Base-by-base conservation (phyloP, 75 land plant genomes). In the Ceratopteris richardii region DNA sequence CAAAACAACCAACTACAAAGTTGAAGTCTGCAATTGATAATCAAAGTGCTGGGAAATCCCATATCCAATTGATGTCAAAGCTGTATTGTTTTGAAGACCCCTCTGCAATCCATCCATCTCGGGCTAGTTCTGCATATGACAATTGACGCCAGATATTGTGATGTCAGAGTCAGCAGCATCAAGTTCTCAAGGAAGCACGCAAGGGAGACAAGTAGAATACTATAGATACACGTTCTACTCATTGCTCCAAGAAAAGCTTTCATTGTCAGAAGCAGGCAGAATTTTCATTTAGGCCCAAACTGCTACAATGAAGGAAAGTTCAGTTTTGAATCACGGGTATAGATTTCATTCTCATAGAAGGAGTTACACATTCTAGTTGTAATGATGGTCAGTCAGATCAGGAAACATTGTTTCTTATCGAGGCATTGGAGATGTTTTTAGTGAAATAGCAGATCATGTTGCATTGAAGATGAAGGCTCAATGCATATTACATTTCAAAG, bases 251-350 rank as follows among this genome's bases (percentile, higher is more conserved):
- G 27, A 83, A 82, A 62, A 84, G 98, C 17, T 94, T 81, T 58
- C 98, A 94, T 61, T 94, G 96, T 61, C 95, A 89, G 62, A 94
- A 78, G 78, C 87, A 89, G 96, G 95, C 96, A 96, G 63, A 96
- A 95, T 86, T 90, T 86, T 76, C 92, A 90, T 73, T 54, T 95
- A 41, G 90, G 99, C 58, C 52, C 78, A 9, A 92, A 90, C 10
- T 95, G 99, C 72, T 95, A 74, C 58, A 90, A 71, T 65, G 80
- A 75, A 44, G 84, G 82, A 23, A 95, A 86, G 67, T 90, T 95
- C 82, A 97, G 79, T n/a, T 61, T 81, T 22, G 81, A 46, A 90
- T 83, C 83, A 63, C 87, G 19, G 60, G 76, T n/a, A 71, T 84
- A n/a, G 99, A 95, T 80, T 95, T 95, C 47, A 83, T 95, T 36